Evolutionary conservation across 2,329 filamentous ascomycete genomes (phyloP), one percentile per base, ranked within the genome.

Genomic region (Sphaceloma murrayae): DNA sequence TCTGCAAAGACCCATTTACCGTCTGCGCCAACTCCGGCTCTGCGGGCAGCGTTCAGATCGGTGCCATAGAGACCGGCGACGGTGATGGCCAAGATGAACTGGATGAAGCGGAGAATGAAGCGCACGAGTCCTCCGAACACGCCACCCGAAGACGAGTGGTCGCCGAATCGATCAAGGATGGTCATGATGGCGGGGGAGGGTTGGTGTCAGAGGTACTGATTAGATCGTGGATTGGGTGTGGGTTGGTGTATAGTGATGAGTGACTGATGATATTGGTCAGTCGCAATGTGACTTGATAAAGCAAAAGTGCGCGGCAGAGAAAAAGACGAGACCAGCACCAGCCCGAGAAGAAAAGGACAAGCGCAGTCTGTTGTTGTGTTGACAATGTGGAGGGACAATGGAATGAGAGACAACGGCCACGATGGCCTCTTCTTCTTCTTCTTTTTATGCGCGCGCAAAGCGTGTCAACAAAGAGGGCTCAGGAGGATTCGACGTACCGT

Each of bases 1-100:
- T 80, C 75, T 1, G 86, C 87, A 62, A 80, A 94, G 61, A 85
- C 78, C 82, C 82, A 91, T 74, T 79, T 81, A 2, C 75, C 69
- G 56, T 84, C 74, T 2, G 66, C 61, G 49, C 75, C 71, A 30
- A 66, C 67, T 44, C 69, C 58, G 3, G 67, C 58, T 13, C 74
- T 63, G 27, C 66, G 59, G 1, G 77, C 75, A 16, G 63, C 62
- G 48, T 75, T 63, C 4, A 91, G 65, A 57, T 89, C 82, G 17
- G 72, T 64, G 26, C 78, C 83, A 52, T 91, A 94, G 14, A 94
- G 74, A 1, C 82, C 87, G 51, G 81, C 79, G 45, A 91, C 82
- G 1, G 82, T 74, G 46, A 94, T 64, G 10, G 78, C 85, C 51
- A 93, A 71, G 46, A 83, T 72, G 56, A 94, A 80, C 57, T 89